A percentile compares a stretch with the other conserved stretches of the same genome.
These are phyloP conservation scores for Tetragonia tetragonoides DNA, from an alignment of 148 eudicot species.

Conservation along the genomic window DNA sequence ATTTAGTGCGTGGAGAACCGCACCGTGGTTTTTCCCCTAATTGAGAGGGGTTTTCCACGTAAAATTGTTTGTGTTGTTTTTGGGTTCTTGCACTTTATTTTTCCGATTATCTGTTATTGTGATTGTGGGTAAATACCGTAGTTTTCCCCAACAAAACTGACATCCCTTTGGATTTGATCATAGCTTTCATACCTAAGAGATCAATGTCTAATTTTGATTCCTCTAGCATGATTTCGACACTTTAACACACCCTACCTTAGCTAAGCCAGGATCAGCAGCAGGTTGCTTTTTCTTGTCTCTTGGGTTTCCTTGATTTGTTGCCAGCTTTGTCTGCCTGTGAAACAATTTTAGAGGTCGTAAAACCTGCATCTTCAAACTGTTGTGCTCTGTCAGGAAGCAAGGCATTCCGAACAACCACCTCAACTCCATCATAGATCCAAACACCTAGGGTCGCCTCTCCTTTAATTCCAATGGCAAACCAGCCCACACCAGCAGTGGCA, in stretches of 20 bases:
- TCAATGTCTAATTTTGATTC: not conserved
- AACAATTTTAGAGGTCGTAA: slow-evolving; percentile 75
- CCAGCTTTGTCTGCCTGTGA: slow-evolving; percentile 61
- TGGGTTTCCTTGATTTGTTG: slow-evolving; percentile 36
- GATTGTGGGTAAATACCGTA: too few species aligned
- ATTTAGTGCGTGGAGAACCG: too few species aligned
- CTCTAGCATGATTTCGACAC: not conserved
- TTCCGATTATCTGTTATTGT: too few species aligned
- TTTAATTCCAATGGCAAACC: slow-evolving; percentile 90
- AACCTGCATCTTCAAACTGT: slow-evolving; percentile 76
- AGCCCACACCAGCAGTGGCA: slow-evolving; percentile 86
- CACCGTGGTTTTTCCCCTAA: too few species aligned
- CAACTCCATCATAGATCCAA: slow-evolving; percentile 93
- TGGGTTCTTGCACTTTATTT: too few species aligned
- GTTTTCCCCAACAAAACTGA: too few species aligned
- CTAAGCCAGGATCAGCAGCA: not conserved
- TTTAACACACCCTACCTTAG: too few species aligned
- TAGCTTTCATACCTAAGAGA: not conserved
- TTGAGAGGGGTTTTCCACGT: too few species aligned
- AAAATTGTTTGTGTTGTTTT: too few species aligned
- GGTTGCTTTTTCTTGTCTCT: slow-evolving; percentile 35
- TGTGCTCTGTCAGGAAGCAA: slow-evolving; percentile 64
- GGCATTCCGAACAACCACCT: slow-evolving; percentile 58
- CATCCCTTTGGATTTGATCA: not conserved
- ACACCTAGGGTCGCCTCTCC: slow-evolving; percentile 68